phyloP scores from a whole-genome alignment of 108 stramenopile species.

The Skeletonema menzelii region DNA sequence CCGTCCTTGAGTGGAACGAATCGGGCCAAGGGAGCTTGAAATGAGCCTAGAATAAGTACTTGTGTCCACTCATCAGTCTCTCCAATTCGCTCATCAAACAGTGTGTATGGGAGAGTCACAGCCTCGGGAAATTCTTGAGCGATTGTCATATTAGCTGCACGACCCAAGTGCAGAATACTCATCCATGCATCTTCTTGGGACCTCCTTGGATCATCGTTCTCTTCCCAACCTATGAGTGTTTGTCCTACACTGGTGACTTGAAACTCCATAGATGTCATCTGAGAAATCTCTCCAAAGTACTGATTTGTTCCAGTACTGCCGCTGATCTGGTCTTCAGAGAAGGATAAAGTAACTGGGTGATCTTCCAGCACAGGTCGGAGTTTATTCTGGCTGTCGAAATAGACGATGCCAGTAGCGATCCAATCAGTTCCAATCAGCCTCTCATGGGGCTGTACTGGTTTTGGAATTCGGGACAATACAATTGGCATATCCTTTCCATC shows the following conservation, averaged over 20 bases:
- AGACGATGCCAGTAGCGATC: not conserved
- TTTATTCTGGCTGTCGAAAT: not conserved
- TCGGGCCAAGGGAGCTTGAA: not conserved
- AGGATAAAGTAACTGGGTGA: not conserved
- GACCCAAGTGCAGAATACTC: not conserved
- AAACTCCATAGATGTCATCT: not conserved
- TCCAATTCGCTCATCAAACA: not conserved
- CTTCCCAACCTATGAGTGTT: not conserved
- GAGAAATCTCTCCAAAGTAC: not conserved
- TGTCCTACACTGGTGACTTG: not conserved
- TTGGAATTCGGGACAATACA: not conserved
- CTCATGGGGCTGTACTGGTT: not conserved
- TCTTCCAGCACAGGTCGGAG: not conserved
- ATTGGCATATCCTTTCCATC: not conserved
- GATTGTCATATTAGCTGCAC: not conserved
- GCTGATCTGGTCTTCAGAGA: not conserved
- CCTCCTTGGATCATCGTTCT: not conserved
- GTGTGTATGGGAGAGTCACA: not conserved
- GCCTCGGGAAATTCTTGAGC: not conserved
- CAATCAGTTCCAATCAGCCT: not conserved
- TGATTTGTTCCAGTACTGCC: not conserved
- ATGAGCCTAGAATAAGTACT: not conserved
- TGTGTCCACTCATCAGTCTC: not conserved
- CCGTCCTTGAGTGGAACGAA: not conserved
- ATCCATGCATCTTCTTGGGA: not conserved